Base-by-base conservation (phyloP, 768 basidiomycete genomes). In the Termitomyces sp. region DNA sequence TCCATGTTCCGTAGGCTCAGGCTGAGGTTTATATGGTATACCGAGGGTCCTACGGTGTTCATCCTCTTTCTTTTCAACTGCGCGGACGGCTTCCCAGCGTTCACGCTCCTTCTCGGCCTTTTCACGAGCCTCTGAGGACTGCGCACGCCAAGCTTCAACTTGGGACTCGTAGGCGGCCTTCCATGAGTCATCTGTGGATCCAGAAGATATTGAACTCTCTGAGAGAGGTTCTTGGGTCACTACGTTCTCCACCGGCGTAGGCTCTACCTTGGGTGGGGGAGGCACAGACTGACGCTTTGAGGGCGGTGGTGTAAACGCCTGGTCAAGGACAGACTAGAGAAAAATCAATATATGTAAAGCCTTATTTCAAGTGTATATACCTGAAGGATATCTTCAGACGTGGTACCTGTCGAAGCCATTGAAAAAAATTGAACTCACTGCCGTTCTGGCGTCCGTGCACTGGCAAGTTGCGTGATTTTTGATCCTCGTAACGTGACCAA, bases 61-160 rank as follows among this genome's bases (percentile, higher is more conserved):
- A 11, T 73, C 73, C 67, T 78, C 74, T 63, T 78, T 72, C 55
- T 76, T 76, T 73, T 90, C 87, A 38, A 76, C 76, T 36, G 78
- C 79, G 45, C 92, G 83, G 52, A 89, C 76, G 16, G 77, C 76
- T 70, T 90, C 91, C 90, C 90, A 94, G 63, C 80, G 79, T 46
- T 80, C 81, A 11, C 91, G 88, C 71, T 87, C 84, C 63, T 79
- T 81, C 76, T 92, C 91, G 9, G 91, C 89, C 70, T 88, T 91
- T 69, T 84, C 78, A 55, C 91, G 87, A 48, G 86, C 87, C 62
- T 84, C 83, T 35, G 90, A 87, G 42, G 87, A 88, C 67, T 86
- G 84, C 24, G 83, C 82, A 44, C 87, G 87, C 92, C 92, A 94
- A 58, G 79, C 74, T 55, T 81, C 78, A 12, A 91, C 77, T 46